These are phyloP conservation scores for Penicillium occitanis DNA, from an alignment of 2,329 filamentous ascomycete genomes.

Conservation along the genomic window DNA sequence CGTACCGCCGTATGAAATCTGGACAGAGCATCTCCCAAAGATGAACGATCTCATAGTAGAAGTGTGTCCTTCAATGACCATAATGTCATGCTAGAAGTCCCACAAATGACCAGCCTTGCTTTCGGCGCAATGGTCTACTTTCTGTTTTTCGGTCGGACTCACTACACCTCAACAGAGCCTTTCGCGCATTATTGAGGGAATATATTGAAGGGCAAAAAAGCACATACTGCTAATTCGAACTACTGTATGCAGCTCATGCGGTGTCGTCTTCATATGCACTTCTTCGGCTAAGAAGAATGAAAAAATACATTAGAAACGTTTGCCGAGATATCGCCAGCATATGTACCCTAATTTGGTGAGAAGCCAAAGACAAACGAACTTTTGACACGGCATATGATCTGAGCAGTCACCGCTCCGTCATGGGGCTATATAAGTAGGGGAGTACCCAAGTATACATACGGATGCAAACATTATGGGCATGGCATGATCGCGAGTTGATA, in stretches of 20 bases:
- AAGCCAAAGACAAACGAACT: not conserved
- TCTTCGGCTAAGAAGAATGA: no score
- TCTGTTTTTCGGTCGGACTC: not conserved
- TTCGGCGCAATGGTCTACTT: not conserved
- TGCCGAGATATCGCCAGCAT: not conserved
- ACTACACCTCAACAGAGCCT: not conserved
- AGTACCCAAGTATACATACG: not conserved
- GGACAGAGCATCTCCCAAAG: not conserved
- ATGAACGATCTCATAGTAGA: not conserved
- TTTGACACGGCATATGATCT: not conserved
- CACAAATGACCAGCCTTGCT: not conserved
- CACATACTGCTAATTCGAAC: not conserved
- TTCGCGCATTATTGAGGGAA: not conserved
- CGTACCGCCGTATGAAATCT: not conserved
- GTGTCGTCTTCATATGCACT: no score
- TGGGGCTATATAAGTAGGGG: not conserved
- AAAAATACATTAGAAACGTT: no score
- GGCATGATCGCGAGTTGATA: not conserved
- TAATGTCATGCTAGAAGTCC: not conserved
- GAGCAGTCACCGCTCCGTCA: not conserved
- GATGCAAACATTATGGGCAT: not conserved
- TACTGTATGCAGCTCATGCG: no score
- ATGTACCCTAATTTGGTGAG: not conserved
- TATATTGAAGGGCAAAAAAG: not conserved
- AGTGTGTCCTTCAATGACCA: not conserved